Conservation (phyloP, 345 rosid species). For the Angophora floribunda region DNA sequence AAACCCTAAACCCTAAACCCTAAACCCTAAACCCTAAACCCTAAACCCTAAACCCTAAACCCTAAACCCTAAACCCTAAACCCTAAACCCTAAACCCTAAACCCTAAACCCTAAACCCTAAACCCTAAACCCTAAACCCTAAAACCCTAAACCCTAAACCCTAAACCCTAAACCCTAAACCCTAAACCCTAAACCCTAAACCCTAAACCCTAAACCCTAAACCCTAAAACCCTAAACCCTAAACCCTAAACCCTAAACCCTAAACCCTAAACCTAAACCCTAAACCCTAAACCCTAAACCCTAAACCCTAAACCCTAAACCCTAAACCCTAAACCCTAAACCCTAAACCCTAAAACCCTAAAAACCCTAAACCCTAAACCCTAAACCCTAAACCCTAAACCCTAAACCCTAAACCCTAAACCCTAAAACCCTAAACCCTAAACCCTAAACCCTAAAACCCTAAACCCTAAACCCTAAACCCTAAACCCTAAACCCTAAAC, state of each 20-base stretch:
- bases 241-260: background rate
- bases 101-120: background rate
- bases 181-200: background rate
- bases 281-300: background rate
- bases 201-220: background rate
- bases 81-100: background rate
- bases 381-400: background rate
- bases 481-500: background rate
- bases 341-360: background rate
- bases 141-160: background rate
- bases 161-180: background rate
- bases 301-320: background rate
- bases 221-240: background rate
- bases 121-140: background rate
- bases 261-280: background rate
- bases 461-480: background rate
- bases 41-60: background rate
- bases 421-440: background rate
- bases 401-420: background rate
- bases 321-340: background rate
- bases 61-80: background rate
- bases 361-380: background rate
- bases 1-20: background rate
- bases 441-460: background rate
- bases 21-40: background rate